Evolutionary conservation across 192 early-diverging fungal species (phyloP).

Genomic region (Linnemannia exigua): DNA sequence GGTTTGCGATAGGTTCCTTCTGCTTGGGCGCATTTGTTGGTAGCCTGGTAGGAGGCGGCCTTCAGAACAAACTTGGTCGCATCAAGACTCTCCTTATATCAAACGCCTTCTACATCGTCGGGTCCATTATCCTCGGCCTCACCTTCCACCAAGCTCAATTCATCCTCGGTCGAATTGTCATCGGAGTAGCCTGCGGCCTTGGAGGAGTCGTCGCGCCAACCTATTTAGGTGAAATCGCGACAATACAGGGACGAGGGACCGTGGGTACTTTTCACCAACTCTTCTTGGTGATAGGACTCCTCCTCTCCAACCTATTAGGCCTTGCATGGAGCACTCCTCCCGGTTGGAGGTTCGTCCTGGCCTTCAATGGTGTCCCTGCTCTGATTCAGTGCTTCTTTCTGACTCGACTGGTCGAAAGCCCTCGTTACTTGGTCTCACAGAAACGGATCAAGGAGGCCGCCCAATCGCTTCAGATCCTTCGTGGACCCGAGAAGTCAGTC

Average conservation of each 20-base stretch:
- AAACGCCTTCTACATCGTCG: constrained; percentile 73
- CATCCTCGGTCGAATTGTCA: constrained; percentile 76
- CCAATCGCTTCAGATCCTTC: constrained; percentile 60
- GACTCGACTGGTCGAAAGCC: constrained; percentile 78
- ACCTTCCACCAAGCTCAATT: constrained; percentile 72
- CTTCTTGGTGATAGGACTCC: constrained; percentile 81
- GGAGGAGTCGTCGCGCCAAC: constrained; percentile 67
- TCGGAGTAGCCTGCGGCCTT: constrained; percentile 81
- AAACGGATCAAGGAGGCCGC: constrained; percentile 71
- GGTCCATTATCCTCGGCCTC: constrained; percentile 72
- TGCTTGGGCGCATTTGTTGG: constrained; percentile 71
- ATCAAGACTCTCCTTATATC: constrained; percentile 68
- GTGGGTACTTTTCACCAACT: constrained; percentile 85
- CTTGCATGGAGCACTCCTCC: constrained; percentile 70
- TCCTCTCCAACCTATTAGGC: constrained; percentile 74
- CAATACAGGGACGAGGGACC: constrained; percentile 71
- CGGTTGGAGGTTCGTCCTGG: constrained; percentile 82
- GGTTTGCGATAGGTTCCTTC: constrained; percentile 60
- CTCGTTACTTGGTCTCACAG: constrained; percentile 75
- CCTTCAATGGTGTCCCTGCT: constrained; percentile 72
- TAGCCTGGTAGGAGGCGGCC: constrained; percentile 61
- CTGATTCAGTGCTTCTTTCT: constrained; percentile 70
- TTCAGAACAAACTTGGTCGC: constrained; percentile 66
- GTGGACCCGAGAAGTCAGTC: constrained; percentile 46
- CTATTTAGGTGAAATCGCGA: constrained; percentile 86